Base-by-base conservation (phyloP, 148 eudicot genomes). In the Dianthus caryophyllus region DNA sequence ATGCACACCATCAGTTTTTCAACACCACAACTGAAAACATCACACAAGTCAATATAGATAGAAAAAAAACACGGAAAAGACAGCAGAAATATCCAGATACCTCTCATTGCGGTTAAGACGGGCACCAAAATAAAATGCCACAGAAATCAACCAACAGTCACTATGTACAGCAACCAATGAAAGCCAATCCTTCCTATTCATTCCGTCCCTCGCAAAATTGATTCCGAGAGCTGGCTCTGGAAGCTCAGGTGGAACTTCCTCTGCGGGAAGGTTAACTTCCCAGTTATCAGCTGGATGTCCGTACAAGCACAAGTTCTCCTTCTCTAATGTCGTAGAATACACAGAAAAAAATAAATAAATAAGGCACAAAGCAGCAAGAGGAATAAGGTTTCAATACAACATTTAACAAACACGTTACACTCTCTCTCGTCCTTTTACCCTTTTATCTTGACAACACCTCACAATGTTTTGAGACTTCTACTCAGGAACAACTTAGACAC, bases 191-290 rank as follows among this genome's bases (percentile, higher is more conserved):
- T 70, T 81, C 4, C 81, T 65, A 49, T 76, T 72, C 91, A 86
- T 88, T 59, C 91, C 91, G 64, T 88, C 91, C 56, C 91, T 82
- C 0, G 96, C 91, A 73, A 88, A 86, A 73, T 89, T 89, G 73
- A 89, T 89, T 65, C 96, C 96, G 26, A 89, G 79, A 33, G 96
- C 92, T 38, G 96, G 92, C 82, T 89, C 96, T 36, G 92, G 96
- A 72, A 89, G 89, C 79, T 89, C 96, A 0, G 96, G 92, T 47
- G 96, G 96, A 49, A 88, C 89, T 76, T 88, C 87, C 71, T 86
- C 91, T 9, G 91, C 87, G 2, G 96, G 96, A 58, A 86, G 79
- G 73, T 79, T 82, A 4, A 88, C 96, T 79, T 84, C 96, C 96
- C 96, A 88, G 17, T 69, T 53, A 52, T 83, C 87, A 81, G 79